Percentiles rank a stretch among this genome's conserved stretches.
phyloP scores from a whole-genome alignment of 2,329 filamentous ascomycete genomes.

The Nemania bipapillata region DNA sequence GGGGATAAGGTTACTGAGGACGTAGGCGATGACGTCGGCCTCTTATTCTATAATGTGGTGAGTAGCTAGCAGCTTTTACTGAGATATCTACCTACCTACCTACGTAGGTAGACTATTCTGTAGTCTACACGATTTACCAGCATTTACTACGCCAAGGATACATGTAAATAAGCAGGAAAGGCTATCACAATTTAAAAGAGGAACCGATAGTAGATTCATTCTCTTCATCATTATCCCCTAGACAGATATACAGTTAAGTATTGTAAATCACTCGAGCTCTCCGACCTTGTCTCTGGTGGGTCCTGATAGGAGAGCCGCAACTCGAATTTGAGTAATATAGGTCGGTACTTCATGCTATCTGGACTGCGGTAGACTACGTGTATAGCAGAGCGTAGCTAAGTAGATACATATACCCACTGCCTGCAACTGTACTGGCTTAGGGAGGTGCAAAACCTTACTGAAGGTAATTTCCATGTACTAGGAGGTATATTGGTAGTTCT shows the following conservation, averaged over 20 bases:
- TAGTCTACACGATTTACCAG: too few species aligned
- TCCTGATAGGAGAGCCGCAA: constrained; percentile 29
- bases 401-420: not conserved
- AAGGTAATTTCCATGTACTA: too few species aligned
- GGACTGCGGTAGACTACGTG: too few species aligned
- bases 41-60: not conserved
- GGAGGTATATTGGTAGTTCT: too few species aligned
- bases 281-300: constrained; percentile 9
- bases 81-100: too few species aligned
- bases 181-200: constrained; percentile 26
- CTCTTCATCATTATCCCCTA: too few species aligned
- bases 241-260: too few species aligned
- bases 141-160: too few species aligned
- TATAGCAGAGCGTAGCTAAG: not conserved
- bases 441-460: too few species aligned
- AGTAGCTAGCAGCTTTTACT: not conserved
- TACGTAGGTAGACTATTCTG: too few species aligned
- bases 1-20: not conserved
- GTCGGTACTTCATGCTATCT: not conserved
- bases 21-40: constrained; percentile 19
- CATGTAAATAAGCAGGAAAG: constrained; percentile 9
- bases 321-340: not conserved
- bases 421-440: too few species aligned
- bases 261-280: constrained; percentile 17
- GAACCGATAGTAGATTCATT: constrained; percentile 3